Conservation (phyloP, 805 yeast genomes). For the Teunomyces atbi region DNA sequence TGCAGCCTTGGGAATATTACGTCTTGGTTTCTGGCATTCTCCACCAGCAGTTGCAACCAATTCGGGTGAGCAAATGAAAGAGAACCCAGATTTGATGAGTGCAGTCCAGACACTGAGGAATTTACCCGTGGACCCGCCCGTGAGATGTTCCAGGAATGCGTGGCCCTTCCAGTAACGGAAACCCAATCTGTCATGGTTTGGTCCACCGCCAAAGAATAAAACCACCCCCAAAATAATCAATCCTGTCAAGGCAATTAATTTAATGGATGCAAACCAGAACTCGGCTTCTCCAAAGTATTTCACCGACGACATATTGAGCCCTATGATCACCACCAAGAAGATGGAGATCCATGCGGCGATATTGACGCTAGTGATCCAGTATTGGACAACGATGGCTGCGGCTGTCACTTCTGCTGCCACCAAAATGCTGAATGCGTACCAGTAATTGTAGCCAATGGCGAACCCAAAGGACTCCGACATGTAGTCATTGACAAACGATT, state of each 20-base stretch:
- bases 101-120: constrained; percentile 24
- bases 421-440: constrained; percentile 32
- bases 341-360: constrained; percentile 42
- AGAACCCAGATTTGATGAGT: constrained; percentile 25
- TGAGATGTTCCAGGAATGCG: constrained; percentile 44
- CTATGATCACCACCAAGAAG: constrained; percentile 23
- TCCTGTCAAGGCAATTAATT: constrained; percentile 30
- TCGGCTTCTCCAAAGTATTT: constrained; percentile 37
- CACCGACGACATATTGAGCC: constrained; percentile 29
- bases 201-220: constrained; percentile 39
- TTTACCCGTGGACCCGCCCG: constrained; percentile 24
- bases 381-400: constrained; percentile 40
- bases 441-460: constrained; percentile 35
- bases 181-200: constrained; percentile 41
- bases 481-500: constrained; percentile 28
- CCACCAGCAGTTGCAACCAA: constrained; percentile 51
- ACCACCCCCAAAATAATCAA: constrained; percentile 34
- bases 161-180: constrained; percentile 41
- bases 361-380: constrained; percentile 32
- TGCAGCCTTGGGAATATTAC: constrained; percentile 61
- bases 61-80: constrained; percentile 47
- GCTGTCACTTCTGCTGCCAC: constrained; percentile 38
- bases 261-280: constrained; percentile 33
- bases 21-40: constrained; percentile 60
- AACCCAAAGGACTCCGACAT: constrained; percentile 30